Evolutionary conservation across 139 green algal species (phyloP).

Genomic region (Spirogloea muscicola): DNA sequence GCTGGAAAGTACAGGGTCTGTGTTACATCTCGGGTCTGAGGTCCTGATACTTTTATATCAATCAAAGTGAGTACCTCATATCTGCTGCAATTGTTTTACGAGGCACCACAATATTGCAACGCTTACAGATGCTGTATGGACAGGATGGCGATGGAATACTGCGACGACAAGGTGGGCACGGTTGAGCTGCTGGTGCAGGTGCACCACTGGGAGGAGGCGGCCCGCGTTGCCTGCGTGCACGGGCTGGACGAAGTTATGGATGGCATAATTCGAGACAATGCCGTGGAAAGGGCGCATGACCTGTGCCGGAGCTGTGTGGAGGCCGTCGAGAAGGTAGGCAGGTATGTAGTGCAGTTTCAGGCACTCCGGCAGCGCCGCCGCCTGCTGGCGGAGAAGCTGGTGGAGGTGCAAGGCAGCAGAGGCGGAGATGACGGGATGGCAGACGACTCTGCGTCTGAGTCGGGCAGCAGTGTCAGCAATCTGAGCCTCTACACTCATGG

Average conservation of each 20-base stretch:
- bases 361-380: not conserved
- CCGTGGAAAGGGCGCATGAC: too few relatives aligned
- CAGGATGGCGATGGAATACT: conserved; percentile 27
- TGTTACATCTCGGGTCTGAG: too few relatives aligned
- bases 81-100: too few relatives aligned
- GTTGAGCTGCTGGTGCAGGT: conserved; percentile 12
- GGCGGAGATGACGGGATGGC: not conserved
- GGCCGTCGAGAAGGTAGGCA: conserved; percentile 10
- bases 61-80: too few relatives aligned
- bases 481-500: conserved; percentile 23
- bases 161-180: not conserved
- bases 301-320: too few relatives aligned
- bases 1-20: too few relatives aligned
- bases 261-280: not conserved
- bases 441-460: conserved; percentile 4
- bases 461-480: conserved; percentile 6
- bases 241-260: conserved; percentile 10
- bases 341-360: conserved; percentile 5
- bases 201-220: conserved; percentile 10
- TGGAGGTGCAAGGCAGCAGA: not conserved
- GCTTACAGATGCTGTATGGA: too few relatives aligned
- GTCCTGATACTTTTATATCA: too few relatives aligned
- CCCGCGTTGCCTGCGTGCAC: not conserved
- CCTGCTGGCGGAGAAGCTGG: not conserved
- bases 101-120: too few relatives aligned